Conservation (phyloP, 2,329 filamentous ascomycete genomes). For the Pseudocercospora pini-densiflorae region DNA sequence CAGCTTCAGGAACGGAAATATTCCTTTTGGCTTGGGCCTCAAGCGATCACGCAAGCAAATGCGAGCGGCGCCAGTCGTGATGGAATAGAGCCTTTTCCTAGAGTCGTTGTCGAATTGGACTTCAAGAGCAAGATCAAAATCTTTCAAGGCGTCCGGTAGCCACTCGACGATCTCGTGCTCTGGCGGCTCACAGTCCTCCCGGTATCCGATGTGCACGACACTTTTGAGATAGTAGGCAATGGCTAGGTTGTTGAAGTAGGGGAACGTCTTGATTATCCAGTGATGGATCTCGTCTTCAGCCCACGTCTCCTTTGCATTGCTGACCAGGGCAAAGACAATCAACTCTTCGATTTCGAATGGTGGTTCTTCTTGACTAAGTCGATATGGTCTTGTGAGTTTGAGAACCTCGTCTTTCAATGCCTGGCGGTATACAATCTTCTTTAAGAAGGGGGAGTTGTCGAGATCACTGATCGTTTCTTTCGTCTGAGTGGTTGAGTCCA, state of each 20-base stretch:
- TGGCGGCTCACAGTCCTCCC: too few species aligned
- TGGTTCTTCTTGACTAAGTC: background rate
- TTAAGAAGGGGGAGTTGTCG: background rate
- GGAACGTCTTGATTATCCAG: background rate
- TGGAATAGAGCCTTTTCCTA: too few species aligned
- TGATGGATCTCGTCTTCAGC: background rate
- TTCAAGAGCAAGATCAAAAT: too few species aligned
- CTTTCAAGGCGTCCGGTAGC: too few species aligned
- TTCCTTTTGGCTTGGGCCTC: too few species aligned
- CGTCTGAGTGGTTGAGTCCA: background rate
- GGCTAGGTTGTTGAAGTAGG: background rate
- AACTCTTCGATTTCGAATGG: background rate
- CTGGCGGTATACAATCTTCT: background rate
- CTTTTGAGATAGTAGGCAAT: too few species aligned
- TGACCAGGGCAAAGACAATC: background rate
- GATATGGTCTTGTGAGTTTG: background rate
- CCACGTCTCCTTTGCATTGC: background rate
- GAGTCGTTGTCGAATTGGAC: too few species aligned
- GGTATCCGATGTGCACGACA: too few species aligned
- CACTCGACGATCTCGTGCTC: too few species aligned
- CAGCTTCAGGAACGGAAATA: background rate
- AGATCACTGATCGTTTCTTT: background rate
- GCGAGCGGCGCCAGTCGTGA: too few species aligned
- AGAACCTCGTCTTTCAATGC: background rate
- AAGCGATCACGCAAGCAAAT: too few species aligned